A percentile compares a stretch with the other conserved stretches of the same genome.
Conservation (phyloP, 371 early-diverging fungal species). For the Cladochytrium tenue region DNA sequence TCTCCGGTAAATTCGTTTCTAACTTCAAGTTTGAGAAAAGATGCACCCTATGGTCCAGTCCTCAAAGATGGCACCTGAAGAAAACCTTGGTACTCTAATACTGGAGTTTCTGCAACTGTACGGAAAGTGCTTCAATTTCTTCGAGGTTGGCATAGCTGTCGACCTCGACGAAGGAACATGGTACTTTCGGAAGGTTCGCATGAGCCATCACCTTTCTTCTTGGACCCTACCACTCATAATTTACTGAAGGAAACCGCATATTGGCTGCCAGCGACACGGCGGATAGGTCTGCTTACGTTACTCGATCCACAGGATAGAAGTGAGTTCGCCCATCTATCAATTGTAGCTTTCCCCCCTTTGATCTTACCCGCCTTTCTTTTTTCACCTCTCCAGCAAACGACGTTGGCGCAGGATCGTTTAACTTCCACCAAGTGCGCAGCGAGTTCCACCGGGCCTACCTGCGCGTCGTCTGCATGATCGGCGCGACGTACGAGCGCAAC, state of each 20-base stretch:
- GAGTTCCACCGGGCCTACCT: constrained; percentile 32
- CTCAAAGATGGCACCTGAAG: constrained; percentile 61
- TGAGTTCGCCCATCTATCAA: too few species aligned
- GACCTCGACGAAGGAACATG: constrained; percentile 47
- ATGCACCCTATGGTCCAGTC: constrained; percentile 81
- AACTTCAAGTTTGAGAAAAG: constrained; percentile 26
- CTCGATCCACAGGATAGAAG: constrained; percentile 34
- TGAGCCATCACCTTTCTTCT: too few species aligned
- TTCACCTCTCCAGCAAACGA: constrained; percentile 31
- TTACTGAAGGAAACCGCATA: neutral
- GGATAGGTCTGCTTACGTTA: constrained; percentile 3
- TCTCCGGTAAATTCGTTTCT: neutral
- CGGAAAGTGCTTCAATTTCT: constrained; percentile 77
- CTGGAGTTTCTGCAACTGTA: constrained; percentile 95
- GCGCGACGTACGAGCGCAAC: constrained; percentile 20
- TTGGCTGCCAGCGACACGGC: constrained; percentile 2
- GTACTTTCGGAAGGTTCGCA: constrained; percentile 64
- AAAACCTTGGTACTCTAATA: constrained; percentile 89
- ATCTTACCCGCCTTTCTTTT: neutral
- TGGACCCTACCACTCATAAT: too few species aligned
- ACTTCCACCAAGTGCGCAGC: constrained; percentile 20
- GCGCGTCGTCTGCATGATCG: constrained; percentile 31
- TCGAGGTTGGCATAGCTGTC: constrained; percentile 69
- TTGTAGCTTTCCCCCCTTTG: neutral
- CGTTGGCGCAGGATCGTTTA: constrained; percentile 30